Evolutionary conservation across 371 early-diverging fungal species (phyloP).

Genomic region (Mortierella sp.): DNA sequence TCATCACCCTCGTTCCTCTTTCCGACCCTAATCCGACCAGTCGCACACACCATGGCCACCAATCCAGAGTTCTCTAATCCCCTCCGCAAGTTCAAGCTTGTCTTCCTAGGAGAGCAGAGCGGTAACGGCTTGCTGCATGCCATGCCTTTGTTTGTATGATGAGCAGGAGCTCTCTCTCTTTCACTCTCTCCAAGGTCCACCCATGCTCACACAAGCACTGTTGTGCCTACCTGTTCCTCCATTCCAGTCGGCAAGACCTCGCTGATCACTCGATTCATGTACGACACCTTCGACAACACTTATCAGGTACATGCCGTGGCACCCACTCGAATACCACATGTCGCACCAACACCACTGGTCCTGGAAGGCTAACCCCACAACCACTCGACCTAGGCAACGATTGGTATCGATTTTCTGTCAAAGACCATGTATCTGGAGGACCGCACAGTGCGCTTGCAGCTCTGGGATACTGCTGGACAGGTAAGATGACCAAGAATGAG

Average conservation of each 20-base stretch:
- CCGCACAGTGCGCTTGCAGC: conserved; percentile 96
- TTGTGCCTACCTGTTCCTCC: background rate
- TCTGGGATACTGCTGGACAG: conserved; percentile 99
- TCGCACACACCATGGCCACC: conserved; percentile 41
- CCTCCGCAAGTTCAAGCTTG: conserved; percentile 89
- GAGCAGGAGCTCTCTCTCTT: too few relatives aligned
- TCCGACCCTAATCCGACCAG: background rate
- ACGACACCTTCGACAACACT: conserved; percentile 97
- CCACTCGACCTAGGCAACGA: conserved; percentile 82
- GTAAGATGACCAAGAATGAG: conserved; percentile 60
- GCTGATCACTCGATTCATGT: conserved; percentile 98
- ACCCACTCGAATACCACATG: too few relatives aligned
- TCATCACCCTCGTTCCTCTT: conserved; percentile 1
- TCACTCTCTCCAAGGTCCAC: too few relatives aligned
- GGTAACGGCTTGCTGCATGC: conserved; percentile 66
- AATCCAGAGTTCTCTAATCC: conserved; percentile 68
- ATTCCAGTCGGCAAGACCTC: conserved; percentile 98
- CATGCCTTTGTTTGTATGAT: too few relatives aligned
- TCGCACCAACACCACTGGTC: too few relatives aligned
- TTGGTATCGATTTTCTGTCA: conserved; percentile 99
- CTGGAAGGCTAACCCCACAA: background rate
- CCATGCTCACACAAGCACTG: too few relatives aligned
- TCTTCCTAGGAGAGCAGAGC: conserved; percentile 96
- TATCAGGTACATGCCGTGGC: conserved; percentile 83
- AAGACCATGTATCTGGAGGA: conserved; percentile 99